Conservation (phyloP, 2,329 filamentous ascomycete genomes). For the Aspergillus pseudonomiae region DNA sequence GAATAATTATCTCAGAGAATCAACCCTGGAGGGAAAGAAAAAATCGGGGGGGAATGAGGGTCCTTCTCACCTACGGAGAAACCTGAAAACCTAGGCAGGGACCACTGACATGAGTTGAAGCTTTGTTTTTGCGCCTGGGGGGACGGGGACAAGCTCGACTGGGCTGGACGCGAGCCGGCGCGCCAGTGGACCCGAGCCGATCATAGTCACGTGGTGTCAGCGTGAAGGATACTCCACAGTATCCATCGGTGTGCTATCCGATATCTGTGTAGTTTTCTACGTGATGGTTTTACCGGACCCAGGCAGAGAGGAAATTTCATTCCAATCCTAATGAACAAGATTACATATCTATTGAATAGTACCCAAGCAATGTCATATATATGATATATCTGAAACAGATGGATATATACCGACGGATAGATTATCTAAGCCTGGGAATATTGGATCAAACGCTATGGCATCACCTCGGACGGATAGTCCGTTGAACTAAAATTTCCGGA, state of each 20-base stretch:
- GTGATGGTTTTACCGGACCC: background rate
- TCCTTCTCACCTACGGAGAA: background rate
- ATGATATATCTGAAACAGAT: background rate
- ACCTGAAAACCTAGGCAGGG: slow-evolving; percentile 2
- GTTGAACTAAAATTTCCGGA: background rate
- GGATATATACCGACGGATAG: background rate
- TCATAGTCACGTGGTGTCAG: background rate
- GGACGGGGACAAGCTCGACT: background rate
- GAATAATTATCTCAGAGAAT: background rate
- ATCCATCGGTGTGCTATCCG: too few relatives aligned
- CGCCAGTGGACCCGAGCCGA: background rate
- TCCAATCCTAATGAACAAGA: background rate
- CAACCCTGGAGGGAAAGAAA: background rate
- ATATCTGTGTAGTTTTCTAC: too few relatives aligned
- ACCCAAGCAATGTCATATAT: background rate
- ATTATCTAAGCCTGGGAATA: background rate
- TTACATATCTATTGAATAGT: background rate
- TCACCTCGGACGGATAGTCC: background rate
- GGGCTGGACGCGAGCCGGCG: background rate
- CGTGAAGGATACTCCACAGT: background rate
- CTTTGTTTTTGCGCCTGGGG: slow-evolving; percentile 7
- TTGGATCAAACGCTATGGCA: background rate
- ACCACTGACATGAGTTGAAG: background rate
- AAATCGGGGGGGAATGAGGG: background rate
- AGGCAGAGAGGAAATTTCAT: background rate